phyloP scores from a whole-genome alignment of 306 rosid genomes.

The Senna siamea region DNA sequence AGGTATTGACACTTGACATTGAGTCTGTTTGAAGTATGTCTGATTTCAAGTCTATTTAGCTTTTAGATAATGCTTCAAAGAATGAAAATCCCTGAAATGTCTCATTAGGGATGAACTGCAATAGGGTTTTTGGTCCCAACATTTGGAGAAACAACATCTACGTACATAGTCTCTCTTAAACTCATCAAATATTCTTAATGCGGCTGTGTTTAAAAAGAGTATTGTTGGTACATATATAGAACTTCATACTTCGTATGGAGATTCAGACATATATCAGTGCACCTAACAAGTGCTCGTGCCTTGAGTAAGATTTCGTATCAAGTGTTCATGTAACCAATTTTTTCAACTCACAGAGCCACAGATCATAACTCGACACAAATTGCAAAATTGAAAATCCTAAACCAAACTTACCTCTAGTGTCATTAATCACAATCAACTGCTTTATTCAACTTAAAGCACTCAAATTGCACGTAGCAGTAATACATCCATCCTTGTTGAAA shows the following conservation, averaged over 20 bases:
- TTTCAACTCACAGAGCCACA: background rate
- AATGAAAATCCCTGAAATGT: background rate
- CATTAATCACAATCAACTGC: too few relatives aligned
- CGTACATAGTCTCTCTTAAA: background rate
- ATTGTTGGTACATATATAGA: background rate
- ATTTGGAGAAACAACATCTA: background rate
- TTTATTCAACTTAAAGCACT: too few relatives aligned
- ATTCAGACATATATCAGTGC: too few relatives aligned
- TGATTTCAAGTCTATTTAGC: slow-evolving; percentile 18
- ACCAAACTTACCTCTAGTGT: too few relatives aligned
- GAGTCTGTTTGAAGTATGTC: slow-evolving; percentile 27
- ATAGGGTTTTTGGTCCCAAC: slow-evolving; percentile 7
- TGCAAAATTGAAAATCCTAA: background rate
- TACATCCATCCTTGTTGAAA: too few relatives aligned
- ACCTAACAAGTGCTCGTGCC: background rate
- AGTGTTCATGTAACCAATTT: background rate
- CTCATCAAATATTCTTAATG: background rate
- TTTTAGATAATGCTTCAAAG: slow-evolving; percentile 16
- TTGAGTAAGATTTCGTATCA: too few relatives aligned
- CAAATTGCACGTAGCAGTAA: too few relatives aligned
- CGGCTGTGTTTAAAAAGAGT: background rate
- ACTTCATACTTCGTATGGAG: background rate
- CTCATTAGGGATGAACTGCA: slow-evolving; percentile 18
- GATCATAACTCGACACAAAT: background rate
- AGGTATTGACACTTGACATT: slow-evolving; percentile 27